phyloP scores from a whole-genome alignment of 2,329 filamentous ascomycete genomes.

The Furcasterigmium furcatum region DNA sequence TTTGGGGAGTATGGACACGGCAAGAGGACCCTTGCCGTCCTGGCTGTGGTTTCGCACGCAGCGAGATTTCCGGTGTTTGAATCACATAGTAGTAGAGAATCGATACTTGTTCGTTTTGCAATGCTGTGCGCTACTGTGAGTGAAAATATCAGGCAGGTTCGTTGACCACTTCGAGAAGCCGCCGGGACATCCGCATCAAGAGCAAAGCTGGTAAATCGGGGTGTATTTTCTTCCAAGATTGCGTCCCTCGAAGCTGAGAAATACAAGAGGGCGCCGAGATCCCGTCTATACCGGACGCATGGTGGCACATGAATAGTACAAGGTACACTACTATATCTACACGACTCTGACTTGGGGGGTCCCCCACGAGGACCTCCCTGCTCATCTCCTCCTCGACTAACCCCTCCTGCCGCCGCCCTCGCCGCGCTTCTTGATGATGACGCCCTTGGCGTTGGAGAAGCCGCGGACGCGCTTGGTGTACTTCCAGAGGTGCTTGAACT shows the following conservation, averaged over 20 bases:
- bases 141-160: too few relatives aligned
- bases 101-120: too few relatives aligned
- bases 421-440: constrained; percentile 28
- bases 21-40: too few relatives aligned
- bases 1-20: too few relatives aligned
- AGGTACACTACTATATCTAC: not conserved
- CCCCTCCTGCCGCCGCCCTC: constrained; percentile 4
- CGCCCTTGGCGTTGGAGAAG: constrained; percentile 36
- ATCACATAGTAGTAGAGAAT: too few relatives aligned
- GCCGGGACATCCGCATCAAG: too few relatives aligned
- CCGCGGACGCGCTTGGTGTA: constrained; percentile 57
- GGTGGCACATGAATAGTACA: not conserved
- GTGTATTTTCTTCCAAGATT: not conserved
- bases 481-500: constrained; percentile 64
- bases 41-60: too few relatives aligned
- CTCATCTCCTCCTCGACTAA: not conserved
- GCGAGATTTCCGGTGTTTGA: too few relatives aligned
- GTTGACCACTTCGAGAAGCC: too few relatives aligned
- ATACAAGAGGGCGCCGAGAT: not conserved
- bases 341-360: not conserved
- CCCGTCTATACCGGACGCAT: not conserved
- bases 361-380: not conserved
- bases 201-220: not conserved
- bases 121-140: too few relatives aligned
- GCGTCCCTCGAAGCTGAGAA: not conserved